Evolutionary conservation across 768 basidiomycete genomes (phyloP).

Genomic region (Agaricus blazei): DNA sequence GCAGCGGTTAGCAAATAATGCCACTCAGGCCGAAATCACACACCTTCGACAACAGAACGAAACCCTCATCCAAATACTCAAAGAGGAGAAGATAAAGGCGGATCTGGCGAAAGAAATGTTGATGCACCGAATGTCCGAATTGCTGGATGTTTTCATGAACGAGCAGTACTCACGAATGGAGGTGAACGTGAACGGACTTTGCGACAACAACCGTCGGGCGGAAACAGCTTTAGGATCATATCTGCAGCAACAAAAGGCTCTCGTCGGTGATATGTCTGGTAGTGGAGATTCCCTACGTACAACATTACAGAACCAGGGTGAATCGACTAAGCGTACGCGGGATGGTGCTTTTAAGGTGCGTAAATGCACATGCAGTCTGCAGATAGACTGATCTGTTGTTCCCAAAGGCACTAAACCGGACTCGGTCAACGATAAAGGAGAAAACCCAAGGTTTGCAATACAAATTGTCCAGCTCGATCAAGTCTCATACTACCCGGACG

Average conservation of each 20-base stretch:
- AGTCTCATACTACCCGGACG: slow-evolving; percentile 6
- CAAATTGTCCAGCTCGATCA: slow-evolving; percentile 6
- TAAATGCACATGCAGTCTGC: not conserved
- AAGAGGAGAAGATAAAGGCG: slow-evolving; percentile 60
- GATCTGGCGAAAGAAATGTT: slow-evolving; percentile 69
- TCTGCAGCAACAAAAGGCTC: slow-evolving; percentile 40
- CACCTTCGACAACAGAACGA: slow-evolving; percentile 71
- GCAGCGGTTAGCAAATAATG: slow-evolving; percentile 40
- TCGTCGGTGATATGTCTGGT: slow-evolving; percentile 41
- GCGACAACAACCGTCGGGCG: slow-evolving; percentile 50
- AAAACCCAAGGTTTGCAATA: slow-evolving; percentile 3
- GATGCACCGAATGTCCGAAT: slow-evolving; percentile 65
- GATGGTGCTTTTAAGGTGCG: slow-evolving; percentile 13
- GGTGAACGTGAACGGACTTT: slow-evolving; percentile 48
- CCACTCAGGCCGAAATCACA: slow-evolving; percentile 44
- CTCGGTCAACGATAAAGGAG: not conserved
- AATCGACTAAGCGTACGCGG: slow-evolving; percentile 11
- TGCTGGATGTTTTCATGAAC: slow-evolving; percentile 66
- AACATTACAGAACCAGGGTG: slow-evolving; percentile 4
- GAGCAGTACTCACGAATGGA: slow-evolving; percentile 64
- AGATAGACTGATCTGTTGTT: not conserved
- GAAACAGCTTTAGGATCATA: slow-evolving; percentile 47
- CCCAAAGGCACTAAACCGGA: not conserved
- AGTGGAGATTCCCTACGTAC: not conserved
- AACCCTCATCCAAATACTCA: slow-evolving; percentile 53